Base-by-base conservation (phyloP, 169 alveolate species). In the Eimeria necatrix region DNA sequence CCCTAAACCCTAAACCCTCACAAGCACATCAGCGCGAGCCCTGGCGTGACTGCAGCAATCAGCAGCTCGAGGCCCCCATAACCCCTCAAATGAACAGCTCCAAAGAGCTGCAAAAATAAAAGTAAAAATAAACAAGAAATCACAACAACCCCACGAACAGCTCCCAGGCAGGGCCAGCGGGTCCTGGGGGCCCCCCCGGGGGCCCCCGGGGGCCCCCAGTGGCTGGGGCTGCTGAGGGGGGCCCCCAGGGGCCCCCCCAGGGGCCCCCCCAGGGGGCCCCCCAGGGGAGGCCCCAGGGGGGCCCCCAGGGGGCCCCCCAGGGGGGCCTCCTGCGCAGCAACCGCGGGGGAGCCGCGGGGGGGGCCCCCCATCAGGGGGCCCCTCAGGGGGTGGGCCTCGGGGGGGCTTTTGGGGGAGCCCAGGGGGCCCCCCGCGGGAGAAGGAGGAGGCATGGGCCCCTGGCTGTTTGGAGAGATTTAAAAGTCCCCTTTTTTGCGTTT, bases 1-100 rank as follows among this genome's bases (percentile, higher is more conserved):
- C n/a, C n/a, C n/a, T n/a, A n/a, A n/a, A n/a, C n/a, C n/a, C n/a
- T n/a, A n/a, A n/a, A n/a, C 20, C 64, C 85, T 10, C 26, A 74
- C 85, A 74, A 20, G 85, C 85, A 74, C 3, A 74, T 49, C 7
- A 74, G 85, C 20, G 85, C 12, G 0, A 74, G 16, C 18, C 85
- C 85, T 8, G 85, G 85, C 24, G 85, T 74, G 8, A 74, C 22
- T 12, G 85, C 51, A 18, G 85, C 85, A 74, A 74, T 41, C 59
- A 74, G 59, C 14, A 74, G 85, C 85, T 74, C 85, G 2, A 74
- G 53, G 22, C 85, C 85, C 4, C 56, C 9, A 26, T 18, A 74
- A 53, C 85, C 85, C 4, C 56, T 22, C 85, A 74, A 24, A 41
- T 74, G 85, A 32, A 74, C 53, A 0, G 85, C 85, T 0, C 85